A percentile compares a stretch with the other conserved stretches of the same genome.
These are phyloP conservation scores for Diaporthe nobilis DNA, from an alignment of 2,329 filamentous ascomycete genomes.

Conservation along the genomic window DNA sequence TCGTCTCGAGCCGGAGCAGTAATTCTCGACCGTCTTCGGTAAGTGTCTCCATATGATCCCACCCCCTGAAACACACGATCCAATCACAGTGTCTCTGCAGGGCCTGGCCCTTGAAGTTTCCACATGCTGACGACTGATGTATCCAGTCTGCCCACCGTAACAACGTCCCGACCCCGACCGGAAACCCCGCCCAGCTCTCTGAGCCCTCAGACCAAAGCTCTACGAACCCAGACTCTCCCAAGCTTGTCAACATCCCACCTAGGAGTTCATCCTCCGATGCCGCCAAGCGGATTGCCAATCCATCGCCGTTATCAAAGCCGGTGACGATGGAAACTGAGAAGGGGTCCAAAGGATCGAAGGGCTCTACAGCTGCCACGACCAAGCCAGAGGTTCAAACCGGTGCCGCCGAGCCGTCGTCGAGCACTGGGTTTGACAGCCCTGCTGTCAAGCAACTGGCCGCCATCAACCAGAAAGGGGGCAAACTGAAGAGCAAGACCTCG, in stretches of 20 bases:
- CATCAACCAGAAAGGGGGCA: constrained; percentile 85
- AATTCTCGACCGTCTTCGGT: constrained; percentile 76
- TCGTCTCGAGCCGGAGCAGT: constrained; percentile 70
- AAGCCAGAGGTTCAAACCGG: constrained; percentile 43
- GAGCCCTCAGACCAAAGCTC: constrained; percentile 61
- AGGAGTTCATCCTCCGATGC: constrained; percentile 77
- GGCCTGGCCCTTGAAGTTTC: constrained; percentile 39
- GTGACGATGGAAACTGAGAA: constrained; percentile 72
- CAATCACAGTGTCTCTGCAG: constrained; percentile 55
- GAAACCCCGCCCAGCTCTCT: constrained; percentile 65
- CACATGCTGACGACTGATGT: constrained; percentile 63
- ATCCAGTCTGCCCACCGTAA: constrained; percentile 73
- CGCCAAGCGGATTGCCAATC: constrained; percentile 74
- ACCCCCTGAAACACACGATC: constrained; percentile 51
- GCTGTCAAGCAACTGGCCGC: constrained; percentile 89
- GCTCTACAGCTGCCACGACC: constrained; percentile 48
- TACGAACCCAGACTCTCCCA: constrained; percentile 66
- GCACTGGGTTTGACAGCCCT: constrained; percentile 68
- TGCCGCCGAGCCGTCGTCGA: constrained; percentile 45
- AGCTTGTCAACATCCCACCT: constrained; percentile 71
- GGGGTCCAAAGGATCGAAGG: constrained; percentile 56
- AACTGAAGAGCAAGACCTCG: constrained; percentile 87
- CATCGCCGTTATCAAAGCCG: constrained; percentile 82
- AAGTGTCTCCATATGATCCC: constrained; percentile 57
- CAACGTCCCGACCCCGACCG: constrained; percentile 64